Conservation (phyloP, 2,329 filamentous ascomycete genomes). For the Colletotrichum tamarilloi region DNA sequence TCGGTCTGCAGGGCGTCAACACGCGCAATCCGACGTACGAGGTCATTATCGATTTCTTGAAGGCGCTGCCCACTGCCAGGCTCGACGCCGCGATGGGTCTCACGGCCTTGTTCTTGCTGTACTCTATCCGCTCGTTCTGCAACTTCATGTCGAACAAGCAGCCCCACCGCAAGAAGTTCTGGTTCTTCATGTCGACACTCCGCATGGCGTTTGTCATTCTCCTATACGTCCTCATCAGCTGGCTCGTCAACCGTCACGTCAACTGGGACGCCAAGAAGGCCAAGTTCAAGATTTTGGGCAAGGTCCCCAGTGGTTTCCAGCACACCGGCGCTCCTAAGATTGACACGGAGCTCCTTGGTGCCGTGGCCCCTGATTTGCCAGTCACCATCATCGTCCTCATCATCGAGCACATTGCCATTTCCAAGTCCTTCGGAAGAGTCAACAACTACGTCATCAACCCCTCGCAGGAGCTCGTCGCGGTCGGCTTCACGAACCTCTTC, state of each 20-base stretch:
- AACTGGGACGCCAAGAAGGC: conserved; percentile 58
- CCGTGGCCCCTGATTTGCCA: conserved; percentile 75
- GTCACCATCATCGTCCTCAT: conserved; percentile 82
- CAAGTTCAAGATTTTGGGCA: conserved; percentile 72
- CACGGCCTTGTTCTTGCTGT: conserved; percentile 73
- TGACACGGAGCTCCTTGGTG: conserved; percentile 67
- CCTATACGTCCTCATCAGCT: conserved; percentile 83
- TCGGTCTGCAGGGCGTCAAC: conserved; percentile 57
- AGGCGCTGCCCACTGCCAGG: conserved; percentile 53
- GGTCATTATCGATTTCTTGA: conserved; percentile 56
- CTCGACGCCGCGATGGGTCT: conserved; percentile 80
- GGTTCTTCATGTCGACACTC: conserved; percentile 83
- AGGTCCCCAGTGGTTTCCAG: conserved; percentile 79
- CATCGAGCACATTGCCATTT: conserved; percentile 86
- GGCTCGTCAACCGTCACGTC: conserved; percentile 72
- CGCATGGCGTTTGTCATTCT: conserved; percentile 85
- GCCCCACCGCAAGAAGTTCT: conserved; percentile 74
- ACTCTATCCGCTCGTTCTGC: conserved; percentile 71
- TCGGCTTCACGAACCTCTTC: conserved; percentile 80
- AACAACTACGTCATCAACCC: conserved; percentile 85
- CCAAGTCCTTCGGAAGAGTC: conserved; percentile 83
- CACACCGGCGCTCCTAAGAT: conserved; percentile 75
- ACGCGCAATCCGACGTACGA: conserved; percentile 57
- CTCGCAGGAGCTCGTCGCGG: conserved; percentile 82
- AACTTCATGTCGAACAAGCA: conserved; percentile 73